Conservation (phyloP, 495 filamentous ascomycete genomes). For the Penicillium antarcticum region DNA sequence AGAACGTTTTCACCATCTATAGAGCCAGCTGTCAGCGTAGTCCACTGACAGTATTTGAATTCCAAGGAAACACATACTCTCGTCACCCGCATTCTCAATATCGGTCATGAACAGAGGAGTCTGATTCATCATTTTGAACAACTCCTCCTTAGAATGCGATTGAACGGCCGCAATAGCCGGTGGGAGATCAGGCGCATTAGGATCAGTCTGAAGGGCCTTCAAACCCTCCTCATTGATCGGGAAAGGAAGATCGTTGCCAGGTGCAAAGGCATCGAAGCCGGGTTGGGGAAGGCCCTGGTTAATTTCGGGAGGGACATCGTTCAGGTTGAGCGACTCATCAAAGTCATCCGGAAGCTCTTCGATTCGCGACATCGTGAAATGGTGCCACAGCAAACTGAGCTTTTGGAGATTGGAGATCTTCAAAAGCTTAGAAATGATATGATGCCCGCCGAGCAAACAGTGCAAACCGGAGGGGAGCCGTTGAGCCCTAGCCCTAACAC, state of each 20-base stretch:
- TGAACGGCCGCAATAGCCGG: slow-evolving; percentile 56
- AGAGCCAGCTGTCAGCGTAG: background rate
- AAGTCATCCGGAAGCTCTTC: slow-evolving; percentile 53
- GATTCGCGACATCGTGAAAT: slow-evolving; percentile 34
- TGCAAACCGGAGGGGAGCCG: slow-evolving; percentile 36
- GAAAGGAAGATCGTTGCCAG: slow-evolving; percentile 38
- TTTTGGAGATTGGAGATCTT: slow-evolving; percentile 3
- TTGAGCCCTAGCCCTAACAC: slow-evolving; percentile 20
- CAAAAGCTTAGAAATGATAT: slow-evolving; percentile 12
- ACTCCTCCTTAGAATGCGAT: slow-evolving; percentile 65
- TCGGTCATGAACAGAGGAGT: slow-evolving; percentile 94
- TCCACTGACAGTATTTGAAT: background rate
- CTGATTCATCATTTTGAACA: slow-evolving; percentile 71
- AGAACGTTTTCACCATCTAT: slow-evolving; percentile 63
- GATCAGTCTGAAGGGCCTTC: slow-evolving; percentile 31
- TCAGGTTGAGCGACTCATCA: slow-evolving; percentile 43
- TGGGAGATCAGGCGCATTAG: slow-evolving; percentile 45
- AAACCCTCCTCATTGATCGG: slow-evolving; percentile 40
- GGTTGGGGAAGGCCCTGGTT: slow-evolving; percentile 17
- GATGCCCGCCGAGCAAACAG: slow-evolving; percentile 28
- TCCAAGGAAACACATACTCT: slow-evolving; percentile 34
- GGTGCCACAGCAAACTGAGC: background rate
- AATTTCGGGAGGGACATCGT: slow-evolving; percentile 17
- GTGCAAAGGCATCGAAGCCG: slow-evolving; percentile 23
- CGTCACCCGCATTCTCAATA: slow-evolving; percentile 65